Evolutionary conservation across 2,329 filamentous ascomycete species (phyloP).

Genomic region (Fusarium burgessii): DNA sequence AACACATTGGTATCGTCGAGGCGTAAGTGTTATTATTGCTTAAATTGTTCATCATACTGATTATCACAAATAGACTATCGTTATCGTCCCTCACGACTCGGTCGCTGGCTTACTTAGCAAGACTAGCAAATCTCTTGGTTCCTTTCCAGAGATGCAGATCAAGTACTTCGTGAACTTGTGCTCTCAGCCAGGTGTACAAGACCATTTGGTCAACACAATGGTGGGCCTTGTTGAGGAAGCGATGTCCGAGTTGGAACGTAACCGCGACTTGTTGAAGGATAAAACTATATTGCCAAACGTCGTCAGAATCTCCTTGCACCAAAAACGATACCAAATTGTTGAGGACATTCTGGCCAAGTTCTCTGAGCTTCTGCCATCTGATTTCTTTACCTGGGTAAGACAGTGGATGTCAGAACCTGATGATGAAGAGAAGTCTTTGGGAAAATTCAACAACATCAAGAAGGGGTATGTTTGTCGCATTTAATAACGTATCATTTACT

Average conservation of each 20-base stretch:
- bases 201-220: constrained; percentile 1
- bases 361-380: neutral
- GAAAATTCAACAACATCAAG: constrained; percentile 9
- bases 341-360: constrained; percentile 5
- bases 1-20: constrained; percentile 44
- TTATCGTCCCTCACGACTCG: constrained; percentile 34
- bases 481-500: neutral
- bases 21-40: constrained; percentile 18
- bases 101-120: constrained; percentile 21
- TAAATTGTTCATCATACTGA: neutral
- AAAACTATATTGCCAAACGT: constrained; percentile 8
- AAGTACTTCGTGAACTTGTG: constrained; percentile 20
- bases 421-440: neutral
- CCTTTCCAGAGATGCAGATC: constrained; percentile 4
- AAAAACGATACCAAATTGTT: constrained; percentile 6
- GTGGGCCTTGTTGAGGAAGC: neutral
- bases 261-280: neutral
- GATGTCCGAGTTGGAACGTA: neutral
- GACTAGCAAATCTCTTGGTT: too few species aligned
- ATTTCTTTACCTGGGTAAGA: constrained; percentile 26
- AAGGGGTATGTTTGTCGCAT: constrained; percentile 3
- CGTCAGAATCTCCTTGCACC: constrained; percentile 19
- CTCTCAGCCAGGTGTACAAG: neutral
- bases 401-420: constrained; percentile 7
- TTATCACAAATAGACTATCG: constrained; percentile 29